Conservation (phyloP, 768 basidiomycete genomes). For the Pisolithus microcarpus region DNA sequence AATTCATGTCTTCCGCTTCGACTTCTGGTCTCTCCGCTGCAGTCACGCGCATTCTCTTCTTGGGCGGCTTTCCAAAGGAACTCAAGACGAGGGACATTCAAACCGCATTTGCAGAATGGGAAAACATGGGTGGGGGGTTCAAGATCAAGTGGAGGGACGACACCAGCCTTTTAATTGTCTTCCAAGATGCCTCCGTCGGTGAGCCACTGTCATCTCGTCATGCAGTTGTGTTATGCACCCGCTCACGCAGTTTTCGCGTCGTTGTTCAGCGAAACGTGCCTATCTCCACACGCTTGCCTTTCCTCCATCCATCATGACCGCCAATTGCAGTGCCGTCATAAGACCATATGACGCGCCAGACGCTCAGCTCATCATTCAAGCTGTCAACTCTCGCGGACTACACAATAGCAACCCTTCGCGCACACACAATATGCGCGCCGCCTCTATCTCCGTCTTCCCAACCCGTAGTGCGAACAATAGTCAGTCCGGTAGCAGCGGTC, state of each 20-base stretch:
- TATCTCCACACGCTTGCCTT: constrained; percentile 86
- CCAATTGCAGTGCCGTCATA: constrained; percentile 54
- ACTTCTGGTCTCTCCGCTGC: constrained; percentile 85
- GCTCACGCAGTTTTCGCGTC: not conserved
- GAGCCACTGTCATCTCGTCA: constrained; percentile 30
- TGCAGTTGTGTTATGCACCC: too few relatives aligned
- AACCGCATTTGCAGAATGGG: constrained; percentile 83
- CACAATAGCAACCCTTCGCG: constrained; percentile 57
- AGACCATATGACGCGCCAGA: constrained; percentile 93
- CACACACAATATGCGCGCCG: constrained; percentile 63
- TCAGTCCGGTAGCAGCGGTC: constrained; percentile 22
- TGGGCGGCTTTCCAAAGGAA: constrained; percentile 90
- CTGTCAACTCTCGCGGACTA: constrained; percentile 67
- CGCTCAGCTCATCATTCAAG: constrained; percentile 79
- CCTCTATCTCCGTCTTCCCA: constrained; percentile 59
- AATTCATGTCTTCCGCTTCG: constrained; percentile 52
- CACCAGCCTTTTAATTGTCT: constrained; percentile 90
- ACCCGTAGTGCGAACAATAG: constrained; percentile 40
- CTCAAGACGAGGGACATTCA: constrained; percentile 98
- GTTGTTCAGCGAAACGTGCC: constrained; percentile 75
- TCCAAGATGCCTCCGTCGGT: constrained; percentile 86
- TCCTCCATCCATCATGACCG: constrained; percentile 62
- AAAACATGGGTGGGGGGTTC: constrained; percentile 81
- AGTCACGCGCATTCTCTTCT: constrained; percentile 88
- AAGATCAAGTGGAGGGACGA: constrained; percentile 99